These are phyloP conservation scores for Solanum clarkiae DNA, from an alignment of 257 asterid genomes.

Conservation along the genomic window DNA sequence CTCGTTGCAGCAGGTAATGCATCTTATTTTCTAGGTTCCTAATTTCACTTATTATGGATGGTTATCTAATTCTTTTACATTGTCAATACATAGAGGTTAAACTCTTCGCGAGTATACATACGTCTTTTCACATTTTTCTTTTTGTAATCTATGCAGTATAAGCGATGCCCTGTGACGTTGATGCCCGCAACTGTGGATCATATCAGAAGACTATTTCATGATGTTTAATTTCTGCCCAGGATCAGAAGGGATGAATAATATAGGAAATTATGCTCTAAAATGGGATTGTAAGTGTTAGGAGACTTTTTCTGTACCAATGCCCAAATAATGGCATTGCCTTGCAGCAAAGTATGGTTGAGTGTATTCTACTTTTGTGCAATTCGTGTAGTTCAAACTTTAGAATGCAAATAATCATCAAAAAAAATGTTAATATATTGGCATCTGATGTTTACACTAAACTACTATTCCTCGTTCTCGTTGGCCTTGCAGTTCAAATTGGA, in stretches of 20 bases:
- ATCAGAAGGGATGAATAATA: not conserved
- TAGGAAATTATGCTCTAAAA: not conserved
- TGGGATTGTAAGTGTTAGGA: not conserved
- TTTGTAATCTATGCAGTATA: constrained; percentile 40
- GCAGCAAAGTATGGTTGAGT: not conserved
- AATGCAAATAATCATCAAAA: not conserved
- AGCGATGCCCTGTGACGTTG: constrained; percentile 86
- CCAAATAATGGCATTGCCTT: not conserved
- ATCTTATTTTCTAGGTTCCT: not conserved
- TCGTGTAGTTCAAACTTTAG: not conserved
- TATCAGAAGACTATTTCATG: constrained; percentile 87
- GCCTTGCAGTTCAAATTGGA: not conserved
- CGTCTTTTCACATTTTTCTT: no score
- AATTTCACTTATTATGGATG: not conserved
- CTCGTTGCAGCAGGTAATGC: not conserved
- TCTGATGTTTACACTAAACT: not conserved
- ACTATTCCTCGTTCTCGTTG: not conserved
- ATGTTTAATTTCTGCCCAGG: constrained; percentile 21
- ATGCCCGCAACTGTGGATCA: constrained; percentile 83
- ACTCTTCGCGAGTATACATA: not conserved
- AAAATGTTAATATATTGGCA: not conserved
- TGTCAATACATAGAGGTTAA: not conserved
- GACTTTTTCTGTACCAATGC: not conserved
- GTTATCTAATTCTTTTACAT: not conserved
- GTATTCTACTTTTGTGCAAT: not conserved